Conservation (phyloP, 2,329 filamentous ascomycete genomes). For the Dactylellina leptospora region DNA sequence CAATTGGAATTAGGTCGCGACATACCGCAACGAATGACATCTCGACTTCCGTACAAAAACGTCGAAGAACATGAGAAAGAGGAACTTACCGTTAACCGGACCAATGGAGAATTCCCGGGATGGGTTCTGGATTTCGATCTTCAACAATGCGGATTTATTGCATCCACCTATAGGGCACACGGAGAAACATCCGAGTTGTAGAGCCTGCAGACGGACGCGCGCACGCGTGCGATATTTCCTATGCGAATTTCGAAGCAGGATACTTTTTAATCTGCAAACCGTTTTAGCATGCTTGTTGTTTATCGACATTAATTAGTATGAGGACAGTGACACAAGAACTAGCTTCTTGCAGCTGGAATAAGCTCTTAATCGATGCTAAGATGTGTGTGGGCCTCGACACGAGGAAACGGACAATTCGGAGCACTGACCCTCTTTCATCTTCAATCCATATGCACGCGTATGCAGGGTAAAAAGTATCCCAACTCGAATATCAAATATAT, state of each 20-base stretch:
- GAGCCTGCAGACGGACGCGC: too few relatives aligned
- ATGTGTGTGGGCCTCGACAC: too few relatives aligned
- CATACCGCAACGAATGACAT: slow-evolving; percentile 8
- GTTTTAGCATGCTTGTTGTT: slow-evolving; percentile 9
- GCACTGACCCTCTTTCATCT: too few relatives aligned
- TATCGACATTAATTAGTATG: neutral
- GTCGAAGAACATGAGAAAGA: slow-evolving; percentile 1
- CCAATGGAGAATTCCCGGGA: slow-evolving; percentile 13
- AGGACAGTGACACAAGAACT: slow-evolving; percentile 15
- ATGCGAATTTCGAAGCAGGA: neutral
- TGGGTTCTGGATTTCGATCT: slow-evolving; percentile 1
- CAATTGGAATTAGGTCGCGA: too few relatives aligned
- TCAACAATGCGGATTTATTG: neutral
- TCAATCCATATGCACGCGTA: too few relatives aligned
- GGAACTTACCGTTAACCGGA: slow-evolving; percentile 23
- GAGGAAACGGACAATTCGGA: too few relatives aligned
- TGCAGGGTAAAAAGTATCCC: too few relatives aligned
- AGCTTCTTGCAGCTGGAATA: neutral
- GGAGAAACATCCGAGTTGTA: neutral
- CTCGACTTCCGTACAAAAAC: neutral
- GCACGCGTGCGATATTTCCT: too few relatives aligned
- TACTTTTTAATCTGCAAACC: neutral
- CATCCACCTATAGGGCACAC: neutral
- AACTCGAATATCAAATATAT: too few relatives aligned
- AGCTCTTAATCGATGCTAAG: too few relatives aligned